Percentiles rank a stretch among this genome's conserved stretches.
Evolutionary conservation across 116 monocot genomes (phyloP).

Genomic region (Zostera marina): DNA sequence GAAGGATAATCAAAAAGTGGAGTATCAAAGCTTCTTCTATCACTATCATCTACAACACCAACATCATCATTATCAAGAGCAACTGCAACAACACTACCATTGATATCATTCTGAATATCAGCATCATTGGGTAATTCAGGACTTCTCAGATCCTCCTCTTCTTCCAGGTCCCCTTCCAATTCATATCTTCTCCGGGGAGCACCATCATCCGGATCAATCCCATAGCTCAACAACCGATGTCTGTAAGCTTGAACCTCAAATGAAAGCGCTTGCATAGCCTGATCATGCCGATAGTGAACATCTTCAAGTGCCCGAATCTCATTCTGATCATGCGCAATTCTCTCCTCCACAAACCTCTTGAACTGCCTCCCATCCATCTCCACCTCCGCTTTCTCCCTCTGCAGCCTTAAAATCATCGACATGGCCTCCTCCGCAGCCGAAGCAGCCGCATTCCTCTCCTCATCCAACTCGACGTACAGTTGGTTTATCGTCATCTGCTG

Average conservation of each 20-base stretch:
- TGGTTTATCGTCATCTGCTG: slow-evolving; percentile 47
- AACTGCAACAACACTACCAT: no score
- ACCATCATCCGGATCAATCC: slow-evolving; percentile 11
- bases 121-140: not conserved
- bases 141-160: not conserved
- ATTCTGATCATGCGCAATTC: slow-evolving; percentile 67
- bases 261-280: slow-evolving; percentile 34
- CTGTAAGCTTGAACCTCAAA: slow-evolving; percentile 44
- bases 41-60: not conserved
- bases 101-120: not conserved
- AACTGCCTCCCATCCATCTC: slow-evolving; percentile 84
- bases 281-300: slow-evolving; percentile 38
- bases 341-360: slow-evolving; percentile 69
- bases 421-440: slow-evolving; percentile 68
- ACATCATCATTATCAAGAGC: not conserved
- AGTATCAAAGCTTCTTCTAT: not conserved
- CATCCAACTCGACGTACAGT: slow-evolving; percentile 56
- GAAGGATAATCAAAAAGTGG: slow-evolving; percentile 8
- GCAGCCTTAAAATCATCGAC: slow-evolving; percentile 93
- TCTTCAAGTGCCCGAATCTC: slow-evolving; percentile 53
- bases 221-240: slow-evolving; percentile 34
- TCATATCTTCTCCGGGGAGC: not conserved
- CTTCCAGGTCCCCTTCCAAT: no score
- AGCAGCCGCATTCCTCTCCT: slow-evolving; percentile 66
- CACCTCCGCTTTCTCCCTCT: slow-evolving; percentile 76